Evolutionary conservation across 192 early-diverging fungal genomes (phyloP).

Genomic region (Haplosporangium gracile): DNA sequence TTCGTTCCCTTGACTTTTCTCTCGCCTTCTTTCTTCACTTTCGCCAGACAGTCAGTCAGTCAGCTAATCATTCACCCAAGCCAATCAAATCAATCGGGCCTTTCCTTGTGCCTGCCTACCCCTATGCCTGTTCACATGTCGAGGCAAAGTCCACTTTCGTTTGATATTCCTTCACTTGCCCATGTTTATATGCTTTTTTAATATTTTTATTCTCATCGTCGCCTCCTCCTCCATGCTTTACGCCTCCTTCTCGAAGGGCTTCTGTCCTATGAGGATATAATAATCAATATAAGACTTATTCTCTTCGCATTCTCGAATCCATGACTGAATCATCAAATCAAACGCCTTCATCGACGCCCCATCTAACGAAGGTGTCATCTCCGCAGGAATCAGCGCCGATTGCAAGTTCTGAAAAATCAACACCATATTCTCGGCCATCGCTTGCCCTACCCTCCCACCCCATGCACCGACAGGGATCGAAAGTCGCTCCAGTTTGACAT

Average conservation of each 20-base stretch:
- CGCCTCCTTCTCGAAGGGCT: slow-evolving; percentile 10
- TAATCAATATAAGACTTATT: slow-evolving; percentile 53
- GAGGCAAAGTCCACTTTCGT: neutral
- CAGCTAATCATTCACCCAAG: too few species aligned
- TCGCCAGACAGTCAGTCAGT: neutral
- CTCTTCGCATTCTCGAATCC: slow-evolving; percentile 54
- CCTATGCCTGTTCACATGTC: neutral
- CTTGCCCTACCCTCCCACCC: slow-evolving; percentile 50
- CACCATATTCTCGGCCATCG: slow-evolving; percentile 58
- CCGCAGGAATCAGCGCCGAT: slow-evolving; percentile 26
- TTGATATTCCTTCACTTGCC: neutral
- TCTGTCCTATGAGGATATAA: slow-evolving; percentile 40
- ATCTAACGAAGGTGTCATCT: slow-evolving; percentile 5
- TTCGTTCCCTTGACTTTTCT: neutral
- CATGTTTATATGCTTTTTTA: neutral
- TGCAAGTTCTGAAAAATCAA: slow-evolving; percentile 53
- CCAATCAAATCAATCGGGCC: neutral
- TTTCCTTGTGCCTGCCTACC: neutral
- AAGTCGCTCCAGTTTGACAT: slow-evolving; percentile 42
- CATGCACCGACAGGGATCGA: slow-evolving; percentile 54
- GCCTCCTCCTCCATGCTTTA: neutral
- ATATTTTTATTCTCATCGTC: neutral
- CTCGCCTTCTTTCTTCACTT: too few species aligned
- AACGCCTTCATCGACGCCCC: slow-evolving; percentile 25
- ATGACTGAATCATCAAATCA: slow-evolving; percentile 48